A percentile compares a stretch with the other conserved stretches of the same genome.
These are phyloP conservation scores for Graphium sp. DNA, from an alignment of 2,329 filamentous ascomycete genomes.

Conservation along the genomic window DNA sequence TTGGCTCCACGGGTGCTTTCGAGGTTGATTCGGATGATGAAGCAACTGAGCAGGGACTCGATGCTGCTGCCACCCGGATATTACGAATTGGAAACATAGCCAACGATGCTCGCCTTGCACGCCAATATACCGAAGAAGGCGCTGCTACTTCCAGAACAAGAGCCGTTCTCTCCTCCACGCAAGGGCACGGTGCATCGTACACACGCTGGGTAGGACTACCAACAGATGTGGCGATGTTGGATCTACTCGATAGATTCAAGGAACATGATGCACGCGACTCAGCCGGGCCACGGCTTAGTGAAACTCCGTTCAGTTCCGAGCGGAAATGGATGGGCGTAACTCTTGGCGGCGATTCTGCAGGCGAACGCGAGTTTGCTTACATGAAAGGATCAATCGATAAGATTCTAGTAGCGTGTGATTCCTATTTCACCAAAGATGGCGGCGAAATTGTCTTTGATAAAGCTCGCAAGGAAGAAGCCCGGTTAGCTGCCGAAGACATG, in stretches of 20 bases:
- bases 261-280: constrained; percentile 84
- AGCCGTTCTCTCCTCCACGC: constrained; percentile 73
- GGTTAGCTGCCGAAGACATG: constrained; percentile 71
- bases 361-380: constrained; percentile 68
- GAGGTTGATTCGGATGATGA: constrained; percentile 39
- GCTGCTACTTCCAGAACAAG: constrained; percentile 35
- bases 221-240: constrained; percentile 92
- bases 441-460: constrained; percentile 76
- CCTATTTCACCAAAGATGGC: constrained; percentile 74
- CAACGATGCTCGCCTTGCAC: constrained; percentile 76
- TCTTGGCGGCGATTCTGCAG: constrained; percentile 43
- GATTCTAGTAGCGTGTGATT: constrained; percentile 74
- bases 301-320: constrained; percentile 92
- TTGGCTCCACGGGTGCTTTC: constrained; percentile 43
- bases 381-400: constrained; percentile 91
- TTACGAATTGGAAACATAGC: constrained; percentile 90
- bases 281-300: constrained; percentile 63
- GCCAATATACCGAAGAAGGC: constrained; percentile 50
- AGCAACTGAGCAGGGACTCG: constrained; percentile 38
- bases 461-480: constrained; percentile 52
- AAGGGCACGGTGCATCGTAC: constrained; percentile 38
- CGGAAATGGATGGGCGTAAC: constrained; percentile 99
- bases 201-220: constrained; percentile 95
- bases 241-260: constrained; percentile 76
- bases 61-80: constrained; percentile 62